These are phyloP conservation scores for Prunus mume DNA, from an alignment of 306 rosid genomes.

Conservation along the genomic window DNA sequence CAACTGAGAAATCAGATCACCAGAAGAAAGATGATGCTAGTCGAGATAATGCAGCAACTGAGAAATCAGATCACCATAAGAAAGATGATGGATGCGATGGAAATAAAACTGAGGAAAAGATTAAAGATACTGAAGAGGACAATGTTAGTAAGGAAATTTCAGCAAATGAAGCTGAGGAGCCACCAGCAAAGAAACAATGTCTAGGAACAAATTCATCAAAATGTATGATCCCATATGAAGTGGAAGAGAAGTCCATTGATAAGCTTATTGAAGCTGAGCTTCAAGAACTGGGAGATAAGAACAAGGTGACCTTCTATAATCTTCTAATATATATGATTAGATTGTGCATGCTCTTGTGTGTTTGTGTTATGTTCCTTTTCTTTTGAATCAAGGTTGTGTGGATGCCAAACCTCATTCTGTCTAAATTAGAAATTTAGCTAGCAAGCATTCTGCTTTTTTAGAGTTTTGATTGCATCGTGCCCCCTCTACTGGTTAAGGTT, in stretches of 20 bases:
- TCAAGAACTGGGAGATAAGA: conserved; percentile 69
- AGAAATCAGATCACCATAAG: conserved; percentile 35
- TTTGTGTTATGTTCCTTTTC: neutral
- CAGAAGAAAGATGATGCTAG: conserved; percentile 32
- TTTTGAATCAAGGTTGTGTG: neutral
- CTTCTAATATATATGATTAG: neutral
- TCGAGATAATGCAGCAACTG: conserved; percentile 27
- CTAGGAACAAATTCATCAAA: conserved; percentile 41
- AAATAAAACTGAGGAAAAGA: conserved; percentile 32
- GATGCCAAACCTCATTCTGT: neutral
- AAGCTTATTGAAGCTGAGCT: conserved; percentile 81
- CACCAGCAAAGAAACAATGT: conserved; percentile 59
- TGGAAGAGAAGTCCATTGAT: conserved; percentile 69
- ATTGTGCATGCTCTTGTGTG: neutral
- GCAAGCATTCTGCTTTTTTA: neutral
- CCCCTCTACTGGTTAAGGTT: too few species aligned
- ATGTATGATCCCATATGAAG: conserved; percentile 33
- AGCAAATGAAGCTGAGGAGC: conserved; percentile 42
- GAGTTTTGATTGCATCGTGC: neutral
- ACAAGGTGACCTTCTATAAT: conserved; percentile 53
- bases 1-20: conserved; percentile 35
- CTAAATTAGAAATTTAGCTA: neutral
- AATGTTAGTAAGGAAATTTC: conserved; percentile 18
- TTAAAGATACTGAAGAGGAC: conserved; percentile 32
- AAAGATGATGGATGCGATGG: conserved; percentile 20